Conservation (phyloP, 495 filamentous ascomycete species). For the Tuber aestivum region DNA sequence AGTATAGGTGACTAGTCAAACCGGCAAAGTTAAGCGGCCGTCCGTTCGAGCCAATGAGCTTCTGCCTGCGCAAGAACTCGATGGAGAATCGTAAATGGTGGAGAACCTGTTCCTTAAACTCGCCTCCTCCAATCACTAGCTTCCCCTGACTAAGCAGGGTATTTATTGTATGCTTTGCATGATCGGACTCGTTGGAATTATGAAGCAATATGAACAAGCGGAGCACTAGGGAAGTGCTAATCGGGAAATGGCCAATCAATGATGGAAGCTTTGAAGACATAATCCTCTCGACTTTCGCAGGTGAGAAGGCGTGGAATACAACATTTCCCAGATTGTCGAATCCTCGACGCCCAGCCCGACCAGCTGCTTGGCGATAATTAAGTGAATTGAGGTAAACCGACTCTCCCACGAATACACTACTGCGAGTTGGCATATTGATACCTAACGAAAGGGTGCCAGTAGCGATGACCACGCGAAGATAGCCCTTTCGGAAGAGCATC, state of each 20-base stretch:
- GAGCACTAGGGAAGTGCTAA: slow-evolving; percentile 65
- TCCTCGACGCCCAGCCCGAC: slow-evolving; percentile 70
- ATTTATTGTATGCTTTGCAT: slow-evolving; percentile 55
- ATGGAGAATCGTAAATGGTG: slow-evolving; percentile 75
- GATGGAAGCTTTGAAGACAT: slow-evolving; percentile 66
- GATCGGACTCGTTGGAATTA: slow-evolving; percentile 57
- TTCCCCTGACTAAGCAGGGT: slow-evolving; percentile 61
- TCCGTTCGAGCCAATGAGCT: slow-evolving; percentile 56
- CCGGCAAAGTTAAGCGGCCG: slow-evolving; percentile 66
- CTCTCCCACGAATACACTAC: slow-evolving; percentile 69
- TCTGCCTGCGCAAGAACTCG: slow-evolving; percentile 65
- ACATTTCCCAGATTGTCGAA: slow-evolving; percentile 78
- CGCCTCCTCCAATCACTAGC: slow-evolving; percentile 62
- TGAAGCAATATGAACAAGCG: slow-evolving; percentile 62
- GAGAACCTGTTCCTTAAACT: slow-evolving; percentile 57
- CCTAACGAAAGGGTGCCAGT: slow-evolving; percentile 71
- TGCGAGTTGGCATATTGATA: slow-evolving; percentile 82
- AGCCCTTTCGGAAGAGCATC: slow-evolving; percentile 69
- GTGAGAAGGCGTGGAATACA: slow-evolving; percentile 60
- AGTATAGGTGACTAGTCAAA: slow-evolving; percentile 63
- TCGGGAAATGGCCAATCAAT: slow-evolving; percentile 69
- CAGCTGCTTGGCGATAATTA: slow-evolving; percentile 69
- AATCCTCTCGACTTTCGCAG: slow-evolving; percentile 55
- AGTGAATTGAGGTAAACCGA: slow-evolving; percentile 63
- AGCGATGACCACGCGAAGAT: slow-evolving; percentile 63